These are phyloP conservation scores for Neckera pumila DNA, from an alignment of 225 moss, liverwort and hornwort species.

Conservation along the genomic window DNA sequence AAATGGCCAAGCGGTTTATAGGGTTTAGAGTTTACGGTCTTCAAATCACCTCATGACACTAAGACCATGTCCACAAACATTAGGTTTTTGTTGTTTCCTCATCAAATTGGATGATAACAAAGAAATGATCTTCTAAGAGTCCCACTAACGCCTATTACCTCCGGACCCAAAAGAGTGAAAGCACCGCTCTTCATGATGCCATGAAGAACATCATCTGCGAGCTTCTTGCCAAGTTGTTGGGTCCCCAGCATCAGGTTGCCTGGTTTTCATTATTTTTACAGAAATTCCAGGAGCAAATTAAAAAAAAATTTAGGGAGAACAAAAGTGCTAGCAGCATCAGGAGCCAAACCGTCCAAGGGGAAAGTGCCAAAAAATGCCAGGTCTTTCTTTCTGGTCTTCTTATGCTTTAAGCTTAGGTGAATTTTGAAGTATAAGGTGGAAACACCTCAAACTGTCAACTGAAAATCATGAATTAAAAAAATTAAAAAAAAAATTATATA, in stretches of 20 bases:
- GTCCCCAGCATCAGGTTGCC: not conserved
- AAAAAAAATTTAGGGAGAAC: not conserved
- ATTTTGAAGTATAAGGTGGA: no score
- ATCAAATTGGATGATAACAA: not conserved
- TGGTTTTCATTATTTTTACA: not conserved
- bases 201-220: not conserved
- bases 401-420: not conserved
- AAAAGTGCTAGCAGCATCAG: not conserved
- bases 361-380: not conserved
- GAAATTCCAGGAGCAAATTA: not conserved
- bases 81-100: not conserved
- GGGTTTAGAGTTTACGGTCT: not conserved
- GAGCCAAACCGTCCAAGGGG: not conserved
- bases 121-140: not conserved
- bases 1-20: no score
- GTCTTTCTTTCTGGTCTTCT: not conserved
- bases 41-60: no score
- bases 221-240: not conserved
- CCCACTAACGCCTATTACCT: not conserved
- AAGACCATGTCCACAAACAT: not conserved
- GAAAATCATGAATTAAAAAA: no score
- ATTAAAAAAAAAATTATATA: no score
- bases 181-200: not conserved
- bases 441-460: no score
- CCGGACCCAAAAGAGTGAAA: not conserved